phyloP scores from a whole-genome alignment of 345 rosid genomes.

The Linum trigynum region DNA sequence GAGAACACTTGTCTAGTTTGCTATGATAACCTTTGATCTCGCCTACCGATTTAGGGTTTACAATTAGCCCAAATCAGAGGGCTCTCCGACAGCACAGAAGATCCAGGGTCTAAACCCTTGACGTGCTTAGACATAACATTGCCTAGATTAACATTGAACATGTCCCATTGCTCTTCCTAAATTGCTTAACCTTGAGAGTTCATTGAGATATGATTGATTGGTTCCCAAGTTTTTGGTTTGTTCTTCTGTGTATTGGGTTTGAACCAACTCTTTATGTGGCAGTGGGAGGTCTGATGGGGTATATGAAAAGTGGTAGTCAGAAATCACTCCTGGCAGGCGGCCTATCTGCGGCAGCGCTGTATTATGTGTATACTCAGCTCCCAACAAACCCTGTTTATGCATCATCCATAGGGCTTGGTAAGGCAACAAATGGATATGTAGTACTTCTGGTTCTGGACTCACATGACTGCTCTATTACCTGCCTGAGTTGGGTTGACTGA shows the following conservation, averaged over 20 bases:
- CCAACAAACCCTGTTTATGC: conserved; percentile 67
- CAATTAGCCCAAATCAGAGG: too few species aligned
- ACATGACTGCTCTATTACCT: neutral
- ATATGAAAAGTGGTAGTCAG: conserved; percentile 79
- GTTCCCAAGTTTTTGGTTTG: neutral
- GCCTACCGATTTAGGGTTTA: too few species aligned
- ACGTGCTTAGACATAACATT: neutral
- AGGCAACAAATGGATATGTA: conserved; percentile 7
- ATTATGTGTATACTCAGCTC: conserved; percentile 61
- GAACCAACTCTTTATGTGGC: conserved; percentile 6
- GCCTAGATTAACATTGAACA: neutral
- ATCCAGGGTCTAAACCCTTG: neutral
- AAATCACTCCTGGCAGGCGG: conserved; percentile 77
- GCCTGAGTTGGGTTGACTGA: neutral
- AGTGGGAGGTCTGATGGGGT: conserved; percentile 92
- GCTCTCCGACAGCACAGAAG: neutral
- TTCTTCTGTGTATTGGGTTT: too few species aligned
- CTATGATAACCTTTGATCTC: neutral
- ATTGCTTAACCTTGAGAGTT: neutral
- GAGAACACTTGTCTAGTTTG: neutral
- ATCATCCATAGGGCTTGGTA: conserved; percentile 77
- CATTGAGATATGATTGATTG: neutral
- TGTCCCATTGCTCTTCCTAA: neutral
- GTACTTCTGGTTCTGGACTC: neutral
- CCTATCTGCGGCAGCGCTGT: conserved; percentile 51